Base-by-base conservation (phyloP, 1,284 basidiomycete genomes). In the Melampsora larici-populina region DNA sequence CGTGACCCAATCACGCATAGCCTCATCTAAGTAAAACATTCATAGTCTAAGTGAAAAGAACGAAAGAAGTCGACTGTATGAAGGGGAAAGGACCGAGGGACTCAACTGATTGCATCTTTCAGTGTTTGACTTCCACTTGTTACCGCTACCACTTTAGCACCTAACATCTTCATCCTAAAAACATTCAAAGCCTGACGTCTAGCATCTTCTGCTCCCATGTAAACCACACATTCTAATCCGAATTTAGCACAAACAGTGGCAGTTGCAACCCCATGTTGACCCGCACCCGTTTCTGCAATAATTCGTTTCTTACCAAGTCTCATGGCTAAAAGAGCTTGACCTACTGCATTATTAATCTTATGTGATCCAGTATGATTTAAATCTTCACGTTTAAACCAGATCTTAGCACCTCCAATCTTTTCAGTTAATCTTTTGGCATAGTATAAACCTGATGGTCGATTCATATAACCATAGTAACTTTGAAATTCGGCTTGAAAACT, bases 201-300 rank as follows among this genome's bases (percentile, higher is more conserved):
- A 29, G 97, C 95, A 84, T 99, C 97, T 85, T 98, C 96, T n/a
- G 93, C 89, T 74, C 97, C 97, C 96, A 99, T 99, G 86, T 95
- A 99, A 81, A 99, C 88, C 81, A 97, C 86, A 83, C 97, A 99
- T 84, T 98, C 91, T 86, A 99, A 83, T 18, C 93, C 95, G 82
- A 99, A 99, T 81, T 92, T 92, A 67, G 96, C 96, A 81, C 97
- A 99, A 11, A 94, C 97, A 1, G 96, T 99, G 0, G 97, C 97
- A 55, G 96, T 98, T 11, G 97, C 97, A 26, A 99, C 95, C 84
- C 97, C 97, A 85, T 99, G 97, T 84, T 99, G 96, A 40, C 97
- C 97, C 0, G 97, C 96, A 79, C 96, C 96, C 0, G 97, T 99
- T 87, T 99, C 97, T 68, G 96, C 95, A 80, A 99, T 98, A 83